Conservation (phyloP, 1,139 yeast genomes). For the Magnusiomyces suaveolens region DNA sequence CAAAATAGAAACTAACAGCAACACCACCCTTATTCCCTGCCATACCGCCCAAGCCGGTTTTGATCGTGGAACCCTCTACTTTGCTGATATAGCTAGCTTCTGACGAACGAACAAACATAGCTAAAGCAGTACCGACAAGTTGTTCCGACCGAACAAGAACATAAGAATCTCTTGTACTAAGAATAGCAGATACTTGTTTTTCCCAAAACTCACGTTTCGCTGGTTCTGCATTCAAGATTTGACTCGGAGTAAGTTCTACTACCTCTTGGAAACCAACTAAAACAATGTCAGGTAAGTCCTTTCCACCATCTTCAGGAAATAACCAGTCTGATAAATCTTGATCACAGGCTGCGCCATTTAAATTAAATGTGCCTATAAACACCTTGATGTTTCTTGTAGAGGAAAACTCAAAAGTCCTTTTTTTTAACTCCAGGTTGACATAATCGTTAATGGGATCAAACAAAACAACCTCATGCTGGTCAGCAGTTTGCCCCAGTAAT, state of each 20-base stretch:
- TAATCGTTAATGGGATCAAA: slow-evolving; percentile 85
- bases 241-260: slow-evolving; percentile 83
- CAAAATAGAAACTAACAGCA: slow-evolving; percentile 69
- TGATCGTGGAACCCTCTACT: slow-evolving; percentile 70
- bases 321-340: slow-evolving; percentile 69
- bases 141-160: slow-evolving; percentile 76
- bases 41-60: slow-evolving; percentile 87
- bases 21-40: slow-evolving; percentile 90
- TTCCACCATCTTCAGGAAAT: slow-evolving; percentile 44
- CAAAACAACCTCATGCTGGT: slow-evolving; percentile 60
- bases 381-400: slow-evolving; percentile 49
- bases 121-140: slow-evolving; percentile 80
- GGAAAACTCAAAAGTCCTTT: slow-evolving; percentile 49
- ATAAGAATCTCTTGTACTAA: slow-evolving; percentile 50
- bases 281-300: slow-evolving; percentile 52
- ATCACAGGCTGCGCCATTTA: slow-evolving; percentile 55
- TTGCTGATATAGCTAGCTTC: slow-evolving; percentile 57
- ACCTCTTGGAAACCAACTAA: slow-evolving; percentile 87
- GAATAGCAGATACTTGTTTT: slow-evolving; percentile 45
- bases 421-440: slow-evolving; percentile 52
- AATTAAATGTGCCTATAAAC: slow-evolving; percentile 80
- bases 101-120: slow-evolving; percentile 58
- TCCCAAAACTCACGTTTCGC: slow-evolving; percentile 75
- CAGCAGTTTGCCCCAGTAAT: slow-evolving; percentile 67
- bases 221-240: slow-evolving; percentile 74